Conservation (phyloP, 768 basidiomycete genomes). For the Xerocomellus intermedius region DNA sequence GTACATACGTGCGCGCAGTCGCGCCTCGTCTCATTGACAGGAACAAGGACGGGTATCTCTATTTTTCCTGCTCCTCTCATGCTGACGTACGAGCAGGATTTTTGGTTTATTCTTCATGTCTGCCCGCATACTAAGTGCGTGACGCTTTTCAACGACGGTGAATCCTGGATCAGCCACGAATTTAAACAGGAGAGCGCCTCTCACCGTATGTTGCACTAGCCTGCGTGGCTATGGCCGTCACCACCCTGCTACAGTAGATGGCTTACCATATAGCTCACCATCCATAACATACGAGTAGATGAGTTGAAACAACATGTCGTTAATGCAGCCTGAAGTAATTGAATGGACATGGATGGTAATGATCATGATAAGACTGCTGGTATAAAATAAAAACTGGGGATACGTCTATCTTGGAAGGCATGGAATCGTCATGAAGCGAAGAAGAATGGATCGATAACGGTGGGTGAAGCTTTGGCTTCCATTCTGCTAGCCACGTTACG, state of each 20-base stretch:
- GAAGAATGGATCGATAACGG: background rate
- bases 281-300: too few species aligned
- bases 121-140: conserved; percentile 88
- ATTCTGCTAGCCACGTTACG: background rate
- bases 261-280: too few species aligned
- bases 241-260: conserved; percentile 50
- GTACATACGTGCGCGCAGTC: conserved; percentile 90
- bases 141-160: background rate
- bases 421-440: background rate
- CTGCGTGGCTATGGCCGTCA: conserved; percentile 89
- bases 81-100: conserved; percentile 52
- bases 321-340: background rate
- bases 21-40: conserved; percentile 88
- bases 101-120: conserved; percentile 93
- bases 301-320: too few species aligned
- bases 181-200: conserved; percentile 80
- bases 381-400: background rate
- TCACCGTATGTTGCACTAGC: conserved; percentile 96
- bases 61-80: background rate
- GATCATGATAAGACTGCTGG: conserved; percentile 4
- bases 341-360: background rate
- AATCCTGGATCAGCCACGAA: background rate
- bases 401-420: background rate
- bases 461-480: background rate
- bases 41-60: conserved; percentile 86